These are phyloP conservation scores for Plectranthus barbatus DNA, from an alignment of 257 asterid genomes.

Conservation along the genomic window DNA sequence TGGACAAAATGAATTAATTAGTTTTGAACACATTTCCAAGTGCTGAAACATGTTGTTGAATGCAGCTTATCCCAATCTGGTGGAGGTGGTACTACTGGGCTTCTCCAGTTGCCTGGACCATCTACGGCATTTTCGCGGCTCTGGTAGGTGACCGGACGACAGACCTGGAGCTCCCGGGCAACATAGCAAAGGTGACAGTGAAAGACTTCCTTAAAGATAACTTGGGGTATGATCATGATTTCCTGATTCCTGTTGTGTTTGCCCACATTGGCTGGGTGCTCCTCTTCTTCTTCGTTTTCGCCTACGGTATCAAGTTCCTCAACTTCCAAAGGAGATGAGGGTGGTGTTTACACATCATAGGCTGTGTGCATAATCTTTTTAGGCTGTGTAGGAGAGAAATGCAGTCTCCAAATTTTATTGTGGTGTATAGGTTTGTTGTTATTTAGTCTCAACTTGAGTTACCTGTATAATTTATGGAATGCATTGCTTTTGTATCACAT, in stretches of 20 bases:
- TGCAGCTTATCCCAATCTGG: slow-evolving; percentile 40
- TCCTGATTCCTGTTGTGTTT: slow-evolving; percentile 46
- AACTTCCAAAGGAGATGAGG: slow-evolving; percentile 52
- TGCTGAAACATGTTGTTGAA: background rate
- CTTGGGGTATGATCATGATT: slow-evolving; percentile 54
- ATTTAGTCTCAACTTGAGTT: background rate
- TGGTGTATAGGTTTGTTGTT: slow-evolving; percentile 7
- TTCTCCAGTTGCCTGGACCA: slow-evolving; percentile 78
- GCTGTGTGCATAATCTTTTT: background rate
- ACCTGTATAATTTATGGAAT: too few relatives aligned
- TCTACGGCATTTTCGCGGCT: slow-evolving; percentile 54
- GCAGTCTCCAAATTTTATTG: background rate
- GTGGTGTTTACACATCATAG: too few relatives aligned
- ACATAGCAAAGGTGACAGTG: slow-evolving; percentile 8
- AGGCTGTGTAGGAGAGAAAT: background rate
- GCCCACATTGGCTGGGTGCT: slow-evolving; percentile 73
- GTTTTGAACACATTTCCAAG: too few relatives aligned
- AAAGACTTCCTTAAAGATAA: slow-evolving; percentile 31
- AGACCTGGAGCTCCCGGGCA: slow-evolving; percentile 25
- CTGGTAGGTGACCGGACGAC: slow-evolving; percentile 49
- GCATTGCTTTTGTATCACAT: background rate
- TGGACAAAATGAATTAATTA: too few relatives aligned
- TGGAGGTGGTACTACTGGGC: slow-evolving; percentile 69
- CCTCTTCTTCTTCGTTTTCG: slow-evolving; percentile 53
- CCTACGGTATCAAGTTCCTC: slow-evolving; percentile 61